phyloP scores from a whole-genome alignment of 495 filamentous ascomycete species.

The Penicillium crystallinum region DNA sequence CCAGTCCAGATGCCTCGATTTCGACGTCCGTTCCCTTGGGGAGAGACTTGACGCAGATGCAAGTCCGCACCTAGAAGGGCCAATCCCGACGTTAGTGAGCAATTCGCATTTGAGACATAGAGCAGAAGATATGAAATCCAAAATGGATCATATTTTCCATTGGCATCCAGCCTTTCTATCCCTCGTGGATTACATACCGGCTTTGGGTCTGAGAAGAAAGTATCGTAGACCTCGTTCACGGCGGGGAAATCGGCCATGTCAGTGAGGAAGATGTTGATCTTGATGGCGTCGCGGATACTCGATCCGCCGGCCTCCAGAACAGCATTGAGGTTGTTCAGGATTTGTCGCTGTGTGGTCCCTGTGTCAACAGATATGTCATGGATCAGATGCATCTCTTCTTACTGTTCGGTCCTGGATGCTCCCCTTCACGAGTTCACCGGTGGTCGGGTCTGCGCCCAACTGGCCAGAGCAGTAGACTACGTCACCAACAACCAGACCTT shows the following conservation, averaged over 20 bases:
- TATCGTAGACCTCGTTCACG: constrained; percentile 56
- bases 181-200: constrained; percentile 30
- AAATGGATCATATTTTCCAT: neutral
- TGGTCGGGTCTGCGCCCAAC: constrained; percentile 47
- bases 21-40: constrained; percentile 64
- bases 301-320: constrained; percentile 63
- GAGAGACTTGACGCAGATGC: constrained; percentile 61
- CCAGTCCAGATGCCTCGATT: constrained; percentile 53
- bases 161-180: neutral
- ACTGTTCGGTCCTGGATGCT: constrained; percentile 53
- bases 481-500: constrained; percentile 39
- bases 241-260: constrained; percentile 64
- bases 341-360: constrained; percentile 33
- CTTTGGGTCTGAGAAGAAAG: constrained; percentile 51
- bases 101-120: neutral
- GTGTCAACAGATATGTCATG: neutral
- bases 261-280: constrained; percentile 65
- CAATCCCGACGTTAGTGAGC: neutral
- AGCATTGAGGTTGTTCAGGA: constrained; percentile 57
- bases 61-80: constrained; percentile 47
- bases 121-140: neutral
- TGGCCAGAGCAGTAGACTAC: constrained; percentile 44
- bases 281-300: constrained; percentile 57
- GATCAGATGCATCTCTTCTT: constrained; percentile 3
- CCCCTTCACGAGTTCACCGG: constrained; percentile 46